phyloP scores from a whole-genome alignment of 129 eudicot species.

The Chrysanthemum lavandulifolium region DNA sequence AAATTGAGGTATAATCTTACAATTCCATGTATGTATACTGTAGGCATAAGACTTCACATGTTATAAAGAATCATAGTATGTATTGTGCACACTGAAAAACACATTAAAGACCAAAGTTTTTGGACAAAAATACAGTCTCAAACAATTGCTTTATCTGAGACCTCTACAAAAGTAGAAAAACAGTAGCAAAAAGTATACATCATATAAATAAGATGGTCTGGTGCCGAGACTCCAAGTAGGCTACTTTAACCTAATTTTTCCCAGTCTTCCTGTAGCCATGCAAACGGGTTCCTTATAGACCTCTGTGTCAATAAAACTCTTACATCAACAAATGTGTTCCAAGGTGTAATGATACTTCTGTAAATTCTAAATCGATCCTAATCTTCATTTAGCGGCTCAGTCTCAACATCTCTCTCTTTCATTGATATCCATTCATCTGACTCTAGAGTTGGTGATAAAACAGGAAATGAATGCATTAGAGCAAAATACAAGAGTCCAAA shows the following conservation, averaged over 20 bases:
- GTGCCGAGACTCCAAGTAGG: constrained; percentile 1
- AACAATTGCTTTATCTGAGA: constrained; percentile 10
- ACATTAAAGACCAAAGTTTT: constrained; percentile 26
- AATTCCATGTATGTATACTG: neutral
- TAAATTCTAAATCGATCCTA: constrained; percentile 18
- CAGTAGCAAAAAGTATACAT: constrained; percentile 28
- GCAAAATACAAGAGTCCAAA: neutral
- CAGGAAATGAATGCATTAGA: neutral
- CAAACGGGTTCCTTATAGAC: constrained; percentile 13
- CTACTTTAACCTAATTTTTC: neutral
- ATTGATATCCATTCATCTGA: constrained; percentile 54
- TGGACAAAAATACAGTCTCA: constrained; percentile 15
- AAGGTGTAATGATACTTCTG: neutral
- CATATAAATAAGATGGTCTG: constrained; percentile 6
- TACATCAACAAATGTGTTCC: constrained; percentile 18
- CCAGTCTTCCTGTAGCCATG: constrained; percentile 17
- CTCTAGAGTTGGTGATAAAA: constrained; percentile 41
- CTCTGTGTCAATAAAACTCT: neutral
- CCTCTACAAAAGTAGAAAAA: constrained; percentile 8
- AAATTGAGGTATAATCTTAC: neutral
- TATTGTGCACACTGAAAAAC: constrained; percentile 12
- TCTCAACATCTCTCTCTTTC: constrained; percentile 61
- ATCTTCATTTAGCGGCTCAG: constrained; percentile 55
- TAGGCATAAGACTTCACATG: constrained; percentile 19
- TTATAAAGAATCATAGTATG: constrained; percentile 26